Base-by-base conservation (phyloP, 2,329 filamentous ascomycete species). In the Aspergillus udagawae region DNA sequence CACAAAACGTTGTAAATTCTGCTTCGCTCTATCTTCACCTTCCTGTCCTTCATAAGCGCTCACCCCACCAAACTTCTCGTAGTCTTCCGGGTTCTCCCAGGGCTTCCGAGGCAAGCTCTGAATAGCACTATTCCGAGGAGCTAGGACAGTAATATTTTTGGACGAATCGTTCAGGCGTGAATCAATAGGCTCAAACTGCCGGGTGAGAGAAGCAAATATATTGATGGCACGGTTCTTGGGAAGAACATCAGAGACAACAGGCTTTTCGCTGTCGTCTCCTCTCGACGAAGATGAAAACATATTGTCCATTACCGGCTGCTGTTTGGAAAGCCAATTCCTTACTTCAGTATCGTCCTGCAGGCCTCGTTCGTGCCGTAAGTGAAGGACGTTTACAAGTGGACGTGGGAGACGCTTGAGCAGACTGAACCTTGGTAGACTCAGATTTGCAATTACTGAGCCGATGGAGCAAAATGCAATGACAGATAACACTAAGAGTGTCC, bases 241-340 rank as follows among this genome's bases (percentile, higher is more conserved):
- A 63, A 97, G 86, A 35, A 96, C 87, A 74, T 97, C 93, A 45
- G 88, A 89, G 55, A 97, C 84, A 59, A 91, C 85, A 32, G 93
- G 83, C 51, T 79, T 79, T 17, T 60, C 49, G 50, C 52, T 69
- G 68, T 77, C 60, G 53, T 63, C 55, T n/a, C 57, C 56, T 1
- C 57, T 41, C 8, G 61, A 50, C 20, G 61, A 59, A 28, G 69
- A 65, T 54, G 70, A 67, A 28, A 61, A 51, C 23, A 66, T 56
- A 38, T 58, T 61, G 25, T 63, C 66, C 63, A 67, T 65, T 12
- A 69, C 56, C 28, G 68, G 59, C 28, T 67, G 65, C 28, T 68
- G 70, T 51, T 47, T 53, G 7, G 53, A 51, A 17, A 66, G 55
- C 63, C 63, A 62, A 45, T 65, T 54, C 47, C 61, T 60, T 17